These are phyloP conservation scores for Acanthamoeba healyi DNA, from an alignment of 208 protist species.

Conservation along the genomic window DNA sequence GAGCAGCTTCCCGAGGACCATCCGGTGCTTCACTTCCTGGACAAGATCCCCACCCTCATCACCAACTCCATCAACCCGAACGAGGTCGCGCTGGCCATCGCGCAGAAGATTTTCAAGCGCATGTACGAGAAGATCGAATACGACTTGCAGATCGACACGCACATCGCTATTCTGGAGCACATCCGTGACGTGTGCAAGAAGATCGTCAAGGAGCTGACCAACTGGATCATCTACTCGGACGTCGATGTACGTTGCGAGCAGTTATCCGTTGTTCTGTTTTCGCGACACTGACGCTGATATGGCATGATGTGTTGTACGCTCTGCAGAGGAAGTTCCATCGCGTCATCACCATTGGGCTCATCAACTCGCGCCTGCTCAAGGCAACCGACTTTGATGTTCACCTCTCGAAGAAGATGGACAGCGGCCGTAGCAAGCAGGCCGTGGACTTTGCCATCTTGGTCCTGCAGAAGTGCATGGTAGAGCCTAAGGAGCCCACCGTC, in stretches of 20 bases:
- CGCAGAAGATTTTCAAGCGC: conserved; percentile 86
- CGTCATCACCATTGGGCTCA: conserved; percentile 77
- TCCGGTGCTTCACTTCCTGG: conserved; percentile 79
- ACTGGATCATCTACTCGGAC: conserved; percentile 78
- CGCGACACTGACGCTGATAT: not conserved
- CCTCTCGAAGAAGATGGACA: conserved; percentile 87
- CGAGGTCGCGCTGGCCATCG: conserved; percentile 89
- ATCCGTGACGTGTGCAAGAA: conserved; percentile 77
- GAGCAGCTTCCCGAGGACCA: conserved; percentile 74
- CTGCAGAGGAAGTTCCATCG: conserved; percentile 79
- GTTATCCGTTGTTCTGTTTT: not conserved
- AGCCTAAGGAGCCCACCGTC: conserved; percentile 71
- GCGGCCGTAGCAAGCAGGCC: conserved; percentile 31
- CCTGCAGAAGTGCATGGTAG: conserved; percentile 79
- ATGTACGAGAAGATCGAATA: conserved; percentile 81
- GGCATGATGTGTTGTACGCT: too few relatives aligned
- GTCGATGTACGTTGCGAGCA: conserved; percentile 31
- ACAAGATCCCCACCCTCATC: conserved; percentile 90
- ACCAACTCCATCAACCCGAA: conserved; percentile 87
- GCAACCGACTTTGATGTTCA: conserved; percentile 92
- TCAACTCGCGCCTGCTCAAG: conserved; percentile 94
- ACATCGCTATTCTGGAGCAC: conserved; percentile 75
- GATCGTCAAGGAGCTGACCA: conserved; percentile 76
- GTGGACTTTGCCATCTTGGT: conserved; percentile 83
- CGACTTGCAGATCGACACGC: conserved; percentile 87